These are phyloP conservation scores for Colletotrichum sp. DNA, from an alignment of 2,329 filamentous ascomycete genomes.

Conservation along the genomic window DNA sequence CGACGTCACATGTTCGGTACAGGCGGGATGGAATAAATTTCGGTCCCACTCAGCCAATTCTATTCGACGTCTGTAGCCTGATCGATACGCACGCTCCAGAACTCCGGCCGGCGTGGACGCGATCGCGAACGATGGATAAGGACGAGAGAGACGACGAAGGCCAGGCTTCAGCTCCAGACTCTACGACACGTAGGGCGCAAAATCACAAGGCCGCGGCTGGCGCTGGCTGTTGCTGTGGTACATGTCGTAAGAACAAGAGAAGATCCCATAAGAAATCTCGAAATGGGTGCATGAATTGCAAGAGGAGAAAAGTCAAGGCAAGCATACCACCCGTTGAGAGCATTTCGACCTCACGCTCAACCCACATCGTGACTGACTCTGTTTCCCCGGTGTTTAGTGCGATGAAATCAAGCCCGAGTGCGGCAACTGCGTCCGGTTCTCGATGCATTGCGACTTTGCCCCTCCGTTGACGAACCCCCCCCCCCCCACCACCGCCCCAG, in stretches of 20 bases:
- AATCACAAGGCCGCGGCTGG: neutral
- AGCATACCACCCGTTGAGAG: neutral
- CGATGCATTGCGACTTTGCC: no score
- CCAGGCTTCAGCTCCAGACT: neutral
- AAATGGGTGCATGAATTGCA: conserved; percentile 23
- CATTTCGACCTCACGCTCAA: neutral
- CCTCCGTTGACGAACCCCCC: no score
- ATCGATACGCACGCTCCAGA: neutral
- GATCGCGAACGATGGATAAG: neutral
- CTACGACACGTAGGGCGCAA: neutral
- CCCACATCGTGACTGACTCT: neutral
- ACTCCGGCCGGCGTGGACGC: neutral
- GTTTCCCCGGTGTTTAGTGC: neutral
- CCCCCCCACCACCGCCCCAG: no score
- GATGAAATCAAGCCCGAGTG: conserved; percentile 24
- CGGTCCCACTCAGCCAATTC: neutral
- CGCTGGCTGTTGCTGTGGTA: neutral
- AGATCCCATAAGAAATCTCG: conserved; percentile 21
- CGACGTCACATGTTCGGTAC: neutral
- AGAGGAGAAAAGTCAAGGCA: conserved; percentile 23
- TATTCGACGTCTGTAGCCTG: neutral
- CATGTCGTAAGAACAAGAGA: conserved; percentile 11
- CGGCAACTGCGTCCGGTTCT: conserved; percentile 20
- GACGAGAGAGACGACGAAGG: neutral
- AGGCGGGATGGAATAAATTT: neutral